A percentile compares a stretch with the other conserved stretches of the same genome.
Evolutionary conservation across 2,329 filamentous ascomycete species (phyloP).

Genomic region (Ampelomyces quisqualis): DNA sequence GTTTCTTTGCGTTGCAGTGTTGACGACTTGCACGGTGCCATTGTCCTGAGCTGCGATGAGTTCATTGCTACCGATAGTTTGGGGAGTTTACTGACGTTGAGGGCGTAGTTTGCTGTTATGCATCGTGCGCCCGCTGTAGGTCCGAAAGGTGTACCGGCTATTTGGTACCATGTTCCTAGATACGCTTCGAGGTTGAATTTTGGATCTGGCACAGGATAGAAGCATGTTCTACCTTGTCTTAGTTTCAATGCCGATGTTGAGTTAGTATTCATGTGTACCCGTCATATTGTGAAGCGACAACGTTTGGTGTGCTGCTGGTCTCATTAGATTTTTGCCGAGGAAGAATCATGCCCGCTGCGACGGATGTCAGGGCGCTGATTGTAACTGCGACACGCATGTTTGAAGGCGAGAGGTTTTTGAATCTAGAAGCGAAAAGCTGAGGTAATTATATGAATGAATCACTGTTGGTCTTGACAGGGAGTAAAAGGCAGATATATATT

Average conservation of each 20-base stretch:
- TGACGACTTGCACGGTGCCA: conserved; percentile 27
- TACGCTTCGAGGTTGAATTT: conserved; percentile 30
- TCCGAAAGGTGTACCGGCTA: conserved; percentile 34
- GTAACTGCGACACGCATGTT: conserved; percentile 23
- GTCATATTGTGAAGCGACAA: conserved; percentile 26
- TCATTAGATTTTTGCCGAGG: conserved; percentile 15
- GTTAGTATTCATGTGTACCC: no score
- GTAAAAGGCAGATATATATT: no score
- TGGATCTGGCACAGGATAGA: conserved; percentile 29
- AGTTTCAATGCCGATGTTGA: background rate
- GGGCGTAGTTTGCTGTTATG: conserved; percentile 25
- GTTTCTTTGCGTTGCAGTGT: conserved; percentile 22
- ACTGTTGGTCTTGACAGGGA: no score
- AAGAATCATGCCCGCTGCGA: conserved; percentile 15
- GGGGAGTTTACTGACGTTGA: conserved; percentile 14
- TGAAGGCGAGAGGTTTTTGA: no score
- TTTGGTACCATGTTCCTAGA: conserved; percentile 35
- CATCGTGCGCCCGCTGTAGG: conserved; percentile 29
- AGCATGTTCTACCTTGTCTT: conserved; percentile 15
- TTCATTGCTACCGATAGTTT: background rate
- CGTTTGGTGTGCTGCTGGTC: conserved; percentile 12
- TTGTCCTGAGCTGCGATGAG: conserved; percentile 13
- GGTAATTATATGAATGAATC: no score
- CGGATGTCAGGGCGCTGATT: conserved; percentile 19
- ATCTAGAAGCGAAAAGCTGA: no score